Conservation (phyloP, 371 early-diverging fungal genomes). For the Rhizopus microsporus region DNA sequence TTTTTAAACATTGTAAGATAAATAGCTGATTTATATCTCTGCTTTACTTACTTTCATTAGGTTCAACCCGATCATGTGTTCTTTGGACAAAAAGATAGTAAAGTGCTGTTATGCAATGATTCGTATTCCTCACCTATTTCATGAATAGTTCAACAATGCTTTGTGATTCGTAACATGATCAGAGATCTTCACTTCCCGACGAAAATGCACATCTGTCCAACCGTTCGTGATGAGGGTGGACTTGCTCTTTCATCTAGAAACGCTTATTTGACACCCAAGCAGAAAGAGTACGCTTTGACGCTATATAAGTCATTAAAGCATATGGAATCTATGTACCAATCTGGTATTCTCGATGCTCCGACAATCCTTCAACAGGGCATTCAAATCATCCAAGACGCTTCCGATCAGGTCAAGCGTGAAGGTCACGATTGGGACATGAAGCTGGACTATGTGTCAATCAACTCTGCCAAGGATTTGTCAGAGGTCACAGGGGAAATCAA, state of each 20-base stretch:
- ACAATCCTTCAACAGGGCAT: conserved; percentile 51
- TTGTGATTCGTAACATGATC: conserved; percentile 80
- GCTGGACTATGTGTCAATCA: conserved; percentile 87
- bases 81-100: conserved; percentile 96
- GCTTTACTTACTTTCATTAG: conserved; percentile 15
- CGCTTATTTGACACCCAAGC: conserved; percentile 74
- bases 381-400: conserved; percentile 42
- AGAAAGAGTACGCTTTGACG: conserved; percentile 75
- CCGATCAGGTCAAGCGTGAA: conserved; percentile 35
- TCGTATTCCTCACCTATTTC: not conserved
- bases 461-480: conserved; percentile 59
- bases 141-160: conserved; percentile 82
- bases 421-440: conserved; percentile 53
- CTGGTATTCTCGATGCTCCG: conserved; percentile 51
- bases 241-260: conserved; percentile 93
- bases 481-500: conserved; percentile 28
- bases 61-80: conserved; percentile 78
- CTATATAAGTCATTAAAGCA: conserved; percentile 73
- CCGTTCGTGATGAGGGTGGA: conserved; percentile 82
- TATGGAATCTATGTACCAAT: conserved; percentile 53
- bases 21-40: not conserved
- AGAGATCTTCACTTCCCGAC: conserved; percentile 83
- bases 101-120: not conserved
- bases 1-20: conserved; percentile 80
- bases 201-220: conserved; percentile 75